Evolutionary conservation across 129 eudicot genomes (phyloP), one percentile per base, ranked within the genome.

Genomic region (Chrysanthemum lavandulifolium): DNA sequence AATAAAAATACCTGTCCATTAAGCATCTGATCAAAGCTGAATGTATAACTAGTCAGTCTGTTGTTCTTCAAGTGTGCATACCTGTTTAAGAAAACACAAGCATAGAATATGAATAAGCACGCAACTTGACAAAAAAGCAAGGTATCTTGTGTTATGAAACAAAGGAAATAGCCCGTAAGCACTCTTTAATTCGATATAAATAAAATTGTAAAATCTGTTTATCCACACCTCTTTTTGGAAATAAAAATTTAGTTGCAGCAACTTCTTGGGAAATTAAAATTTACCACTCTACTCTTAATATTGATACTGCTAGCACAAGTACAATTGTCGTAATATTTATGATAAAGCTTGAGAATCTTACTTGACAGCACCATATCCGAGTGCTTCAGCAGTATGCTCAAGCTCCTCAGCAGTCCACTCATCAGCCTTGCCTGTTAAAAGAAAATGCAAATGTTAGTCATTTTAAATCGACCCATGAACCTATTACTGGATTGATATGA

Each of bases 51-150:
- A 52, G 16, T 52, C 57, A 52, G 15, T 52, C 57, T 52, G 14
- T 52, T 52, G 57, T 52, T 52, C 57, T 52, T 52, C 16, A 52
- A 13, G 57, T 52, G 57, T 52, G 57, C 57, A 52, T 52, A 52
- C 18, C 57, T 52, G 57, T 52, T 52, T 52, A 15, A 52, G 57
- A 52, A 13, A 18, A 6, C 43, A 15, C 15, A 52, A 52, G 57
- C 57, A 52, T 52, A 52, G 55, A 10, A 50, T 13, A 10, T 10
- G n/a, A 50, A 50, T 50, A 50, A 10, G n/a, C 55, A 50, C 3
- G 0, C 13, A 13, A 10, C 55, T 10, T 50, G n/a, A 11, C n/a
- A 15, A 51, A 10, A 14, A 51, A 14, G 56, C 13, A 36, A 36
- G 43, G 43, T 36, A 5, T 36, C 43, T 36, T 36, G 43, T 36